phyloP scores from a whole-genome alignment of 352 stramenopile species.

The Pythium oligandrum region DNA sequence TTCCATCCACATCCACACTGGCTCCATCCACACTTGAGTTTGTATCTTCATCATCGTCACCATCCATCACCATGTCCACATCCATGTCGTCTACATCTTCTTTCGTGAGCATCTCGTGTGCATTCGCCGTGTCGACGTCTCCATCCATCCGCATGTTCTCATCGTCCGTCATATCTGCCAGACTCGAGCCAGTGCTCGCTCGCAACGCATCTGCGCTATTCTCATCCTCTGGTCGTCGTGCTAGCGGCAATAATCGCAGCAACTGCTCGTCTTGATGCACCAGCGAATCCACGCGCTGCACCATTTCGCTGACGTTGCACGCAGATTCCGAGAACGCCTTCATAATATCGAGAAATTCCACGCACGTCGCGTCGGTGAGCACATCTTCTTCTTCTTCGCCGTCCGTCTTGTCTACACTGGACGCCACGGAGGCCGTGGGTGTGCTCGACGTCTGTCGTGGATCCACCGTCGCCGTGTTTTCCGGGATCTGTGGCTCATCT shows the following conservation, averaged over 20 bases:
- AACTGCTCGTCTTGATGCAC: slow-evolving; percentile 25
- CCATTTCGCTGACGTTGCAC: slow-evolving; percentile 27
- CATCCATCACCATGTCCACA: slow-evolving; percentile 6
- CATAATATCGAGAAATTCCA: slow-evolving; percentile 31
- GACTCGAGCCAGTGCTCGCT: too few species aligned
- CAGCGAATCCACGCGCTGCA: slow-evolving; percentile 30
- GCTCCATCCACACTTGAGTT: background rate
- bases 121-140: slow-evolving; percentile 11
- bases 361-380: slow-evolving; percentile 16
- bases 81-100: slow-evolving; percentile 11
- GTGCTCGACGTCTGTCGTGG: too few species aligned
- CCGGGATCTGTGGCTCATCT: too few species aligned
- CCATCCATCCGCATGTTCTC: slow-evolving; percentile 9
- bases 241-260: slow-evolving; percentile 15
- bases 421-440: background rate
- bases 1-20: slow-evolving; percentile 15
- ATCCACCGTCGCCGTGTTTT: too few species aligned
- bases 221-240: background rate
- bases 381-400: slow-evolving; percentile 2
- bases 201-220: too few species aligned
- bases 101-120: background rate
- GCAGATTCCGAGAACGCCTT: slow-evolving; percentile 26
- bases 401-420: background rate
- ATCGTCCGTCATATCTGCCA: slow-evolving; percentile 19
- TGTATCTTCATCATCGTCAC: slow-evolving; percentile 9